Conservation (phyloP, 2,329 filamentous ascomycete genomes). For the Elsinoe arachidis region DNA sequence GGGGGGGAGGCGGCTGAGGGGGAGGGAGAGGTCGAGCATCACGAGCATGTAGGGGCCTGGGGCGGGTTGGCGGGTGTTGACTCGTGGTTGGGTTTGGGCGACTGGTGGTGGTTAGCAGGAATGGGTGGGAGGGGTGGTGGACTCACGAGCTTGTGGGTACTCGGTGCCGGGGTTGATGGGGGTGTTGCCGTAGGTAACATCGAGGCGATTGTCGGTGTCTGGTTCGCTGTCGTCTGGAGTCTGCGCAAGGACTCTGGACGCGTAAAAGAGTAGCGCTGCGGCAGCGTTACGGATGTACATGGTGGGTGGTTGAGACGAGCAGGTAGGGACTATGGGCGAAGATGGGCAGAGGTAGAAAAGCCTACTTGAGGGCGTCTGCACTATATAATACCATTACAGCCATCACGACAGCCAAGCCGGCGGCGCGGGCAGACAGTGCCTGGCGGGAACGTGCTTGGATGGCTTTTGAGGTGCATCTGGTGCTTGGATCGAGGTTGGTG, state of each 20-base stretch:
- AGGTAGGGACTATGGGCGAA: neutral
- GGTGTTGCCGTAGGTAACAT: conserved; percentile 10
- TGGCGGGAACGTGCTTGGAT: neutral
- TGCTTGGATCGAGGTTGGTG: conserved; percentile 5
- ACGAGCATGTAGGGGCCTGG: conserved; percentile 20
- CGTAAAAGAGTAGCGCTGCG: conserved; percentile 7
- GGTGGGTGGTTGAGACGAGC: neutral
- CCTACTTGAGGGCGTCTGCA: neutral
- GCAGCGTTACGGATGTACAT: conserved; percentile 9
- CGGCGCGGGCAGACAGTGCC: neutral
- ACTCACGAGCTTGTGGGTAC: conserved; percentile 3
- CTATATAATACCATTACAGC: neutral
- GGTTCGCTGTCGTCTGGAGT: conserved; percentile 1
- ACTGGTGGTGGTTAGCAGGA: neutral
- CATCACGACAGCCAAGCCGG: conserved; percentile 9
- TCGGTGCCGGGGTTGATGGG: neutral
- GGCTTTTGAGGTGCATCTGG: neutral
- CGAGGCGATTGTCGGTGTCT: conserved; percentile 1
- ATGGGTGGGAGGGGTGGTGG: neutral
- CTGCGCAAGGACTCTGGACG: conserved; percentile 1
- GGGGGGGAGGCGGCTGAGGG: conserved; percentile 16
- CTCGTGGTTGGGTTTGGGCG: neutral
- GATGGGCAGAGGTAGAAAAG: neutral
- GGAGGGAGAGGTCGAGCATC: conserved; percentile 21
- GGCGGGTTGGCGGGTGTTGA: conserved; percentile 2